Base-by-base conservation (phyloP, 768 basidiomycete genomes). In the Lactifluus volemus region DNA sequence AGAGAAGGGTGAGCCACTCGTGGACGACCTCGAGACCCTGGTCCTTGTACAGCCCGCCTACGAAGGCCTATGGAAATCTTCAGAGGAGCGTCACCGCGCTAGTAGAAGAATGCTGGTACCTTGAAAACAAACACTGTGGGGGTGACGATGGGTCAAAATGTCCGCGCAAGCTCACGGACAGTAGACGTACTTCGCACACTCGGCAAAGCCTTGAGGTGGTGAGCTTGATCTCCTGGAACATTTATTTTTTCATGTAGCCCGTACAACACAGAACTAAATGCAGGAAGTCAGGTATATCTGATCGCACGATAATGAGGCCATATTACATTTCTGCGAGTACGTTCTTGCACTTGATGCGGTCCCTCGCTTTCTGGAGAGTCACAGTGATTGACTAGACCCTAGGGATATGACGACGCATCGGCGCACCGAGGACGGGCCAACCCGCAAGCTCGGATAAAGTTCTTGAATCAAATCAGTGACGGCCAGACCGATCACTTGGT, bases 121-220 rank as follows among this genome's bases (percentile, higher is more conserved):
- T 63, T 63, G 32, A 63, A 63, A 17, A 63, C 57, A 54, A 36
- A 47, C 56, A 49, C 61, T 63, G 51, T 17, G 6, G 14, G n/a
- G 8, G 8, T 19, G 44, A 34, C 4, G 15, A 41, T 12, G 17
- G 2, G 39, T 50, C 5, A 49, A 49, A 41, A 5, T 3, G n/a
- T 38, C 14, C 9, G 19, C n/a, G 17, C n/a, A 25, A 30, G 11
- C n/a, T 4, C 25, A 45, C 0, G 12, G n/a, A 36, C 6, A 10
- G 7, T 32, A 25, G 41, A 19, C 8, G 39, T 49, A 63, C 61
- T 52, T 54, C 49, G 56, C 11, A 58, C 52, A 3, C 7, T 21
- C 32, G n/a, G 38, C 25, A 48, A 58, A 17, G 47, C 17, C 25
- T 21, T 62, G 12, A 58, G 51, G 7, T 3, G 12, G 30, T 12